Evolutionary conservation across 768 basidiomycete species (phyloP), one percentile per base, ranked within the genome.

Genomic region (Leucogyrophana mollusca): DNA sequence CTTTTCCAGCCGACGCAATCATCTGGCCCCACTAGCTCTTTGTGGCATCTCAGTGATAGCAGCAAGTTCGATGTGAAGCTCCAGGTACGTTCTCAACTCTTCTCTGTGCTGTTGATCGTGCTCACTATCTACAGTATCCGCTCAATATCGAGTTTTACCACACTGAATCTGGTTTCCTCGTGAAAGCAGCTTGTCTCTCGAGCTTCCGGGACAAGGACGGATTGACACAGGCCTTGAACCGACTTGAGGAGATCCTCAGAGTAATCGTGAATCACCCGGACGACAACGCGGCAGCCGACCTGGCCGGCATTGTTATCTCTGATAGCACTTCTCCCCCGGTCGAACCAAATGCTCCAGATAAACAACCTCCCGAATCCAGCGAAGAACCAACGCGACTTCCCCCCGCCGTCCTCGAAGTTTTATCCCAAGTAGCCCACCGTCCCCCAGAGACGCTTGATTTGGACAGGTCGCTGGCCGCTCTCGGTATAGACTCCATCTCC

Each of bases 401-500:
- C 11, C 46, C 20, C 35, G 44, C 47, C 41, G 43, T 55, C 25
- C 47, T 51, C 20, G 47, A 34, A 20, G 17, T 52, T 9, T 23
- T 59, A 17, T 47, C 51, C 22, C 27, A 46, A 5, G 47, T 68
- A 11, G 60, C 64, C 4, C 62, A 62, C 30, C 55, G 64, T 10
- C 58, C 71, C 1, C 23, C 45, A 7, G 58, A 65, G 4, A 51
- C 57, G 16, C 57, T 78, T 4, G 52, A 57, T 16, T 47, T 61
- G 14, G 51, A 56, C 4, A 75, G 71, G 5, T 65, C 66, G 4
- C 63, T 76, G 14, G 60, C 62, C 10, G 61, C 70, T 5, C 53
- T 78, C 9, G 77, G 77, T 16, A 60, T 78, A 9, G 77, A 78
- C 52, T 78, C 77, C 2, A 77, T 78, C 47, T 72, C 71, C 16